These are phyloP conservation scores for Epichloe aotearoae DNA, from an alignment of 2,329 filamentous ascomycete genomes.

Conservation along the genomic window DNA sequence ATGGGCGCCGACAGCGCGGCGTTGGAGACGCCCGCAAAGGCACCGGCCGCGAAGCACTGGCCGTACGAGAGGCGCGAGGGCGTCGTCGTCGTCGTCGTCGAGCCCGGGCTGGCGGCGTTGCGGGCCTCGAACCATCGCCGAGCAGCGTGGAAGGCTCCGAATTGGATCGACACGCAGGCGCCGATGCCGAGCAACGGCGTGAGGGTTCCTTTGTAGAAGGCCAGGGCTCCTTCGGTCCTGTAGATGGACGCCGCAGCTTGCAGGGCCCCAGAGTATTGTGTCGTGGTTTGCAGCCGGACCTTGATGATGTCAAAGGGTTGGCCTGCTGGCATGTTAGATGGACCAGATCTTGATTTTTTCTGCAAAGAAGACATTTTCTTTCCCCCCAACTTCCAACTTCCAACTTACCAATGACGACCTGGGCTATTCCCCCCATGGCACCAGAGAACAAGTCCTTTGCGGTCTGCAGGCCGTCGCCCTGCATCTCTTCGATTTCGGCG, in stretches of 20 bases:
- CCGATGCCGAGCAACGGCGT: conserved; percentile 93
- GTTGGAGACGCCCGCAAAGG: conserved; percentile 88
- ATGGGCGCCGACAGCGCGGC: conserved; percentile 79
- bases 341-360: too few relatives aligned
- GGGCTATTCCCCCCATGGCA: conserved; percentile 81
- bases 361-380: neutral
- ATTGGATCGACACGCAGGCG: conserved; percentile 98
- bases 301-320: conserved; percentile 88
- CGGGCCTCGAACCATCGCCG: conserved; percentile 70
- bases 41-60: conserved; percentile 84
- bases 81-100: conserved; percentile 8
- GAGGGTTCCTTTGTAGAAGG: conserved; percentile 97
- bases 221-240: conserved; percentile 71
- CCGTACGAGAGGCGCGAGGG: conserved; percentile 50
- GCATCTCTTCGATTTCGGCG: conserved; percentile 2
- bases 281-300: conserved; percentile 85
- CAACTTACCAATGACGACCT: conserved; percentile 70
- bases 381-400: conserved; percentile 8
- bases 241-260: conserved; percentile 75
- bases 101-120: conserved; percentile 44
- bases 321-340: conserved; percentile 25
- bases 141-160: conserved; percentile 90
- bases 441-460: conserved; percentile 86
- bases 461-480: conserved; percentile 38
- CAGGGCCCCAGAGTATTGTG: conserved; percentile 66